Evolutionary conservation across 2,329 filamentous ascomycete species (phyloP).

Genomic region (Botrytis fragariae): DNA sequence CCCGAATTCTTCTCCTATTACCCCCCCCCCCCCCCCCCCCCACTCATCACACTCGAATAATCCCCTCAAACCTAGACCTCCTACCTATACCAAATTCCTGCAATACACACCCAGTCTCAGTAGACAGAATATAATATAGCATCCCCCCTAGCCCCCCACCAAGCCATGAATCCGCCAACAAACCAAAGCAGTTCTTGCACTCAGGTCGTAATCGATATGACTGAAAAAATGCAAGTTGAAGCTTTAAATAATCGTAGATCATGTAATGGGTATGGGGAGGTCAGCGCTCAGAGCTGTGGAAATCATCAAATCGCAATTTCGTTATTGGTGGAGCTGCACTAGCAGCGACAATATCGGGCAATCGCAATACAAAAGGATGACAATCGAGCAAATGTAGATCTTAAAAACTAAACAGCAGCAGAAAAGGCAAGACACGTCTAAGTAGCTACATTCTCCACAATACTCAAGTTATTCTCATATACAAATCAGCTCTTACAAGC

Average conservation of each 20-base stretch:
- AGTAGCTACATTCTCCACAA: neutral
- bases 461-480: neutral
- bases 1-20: no score
- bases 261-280: rapidly evolving
- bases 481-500: neutral
- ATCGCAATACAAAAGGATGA: neutral
- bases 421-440: neutral
- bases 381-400: neutral
- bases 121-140: neutral
- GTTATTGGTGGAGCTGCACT: neutral
- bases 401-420: neutral
- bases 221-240: neutral
- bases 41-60: no score
- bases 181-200: neutral
- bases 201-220: no score
- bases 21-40: no score
- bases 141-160: neutral
- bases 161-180: neutral
- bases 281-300: rapidly evolving
- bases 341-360: neutral
- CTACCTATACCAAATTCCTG: no score
- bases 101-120: neutral
- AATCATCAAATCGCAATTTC: neutral
- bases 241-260: neutral
- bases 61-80: no score